phyloP scores from a whole-genome alignment of 345 rosid genomes.

The Mercurialis annua region DNA sequence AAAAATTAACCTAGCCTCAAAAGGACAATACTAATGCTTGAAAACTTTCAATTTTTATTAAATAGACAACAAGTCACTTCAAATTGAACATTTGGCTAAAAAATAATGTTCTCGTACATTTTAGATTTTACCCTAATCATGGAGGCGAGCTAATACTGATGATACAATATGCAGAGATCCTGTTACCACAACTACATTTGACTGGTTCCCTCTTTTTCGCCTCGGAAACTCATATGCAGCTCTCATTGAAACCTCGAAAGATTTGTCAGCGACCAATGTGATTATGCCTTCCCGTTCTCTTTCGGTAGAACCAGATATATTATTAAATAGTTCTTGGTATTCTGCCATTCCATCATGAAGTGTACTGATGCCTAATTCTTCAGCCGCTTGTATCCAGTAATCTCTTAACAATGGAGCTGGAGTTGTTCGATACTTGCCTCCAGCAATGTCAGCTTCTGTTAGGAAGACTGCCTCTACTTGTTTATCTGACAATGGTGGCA shows the following conservation, averaged over 20 bases:
- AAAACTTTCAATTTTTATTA: no score
- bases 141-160: constrained; percentile 32
- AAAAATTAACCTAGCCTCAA: no score
- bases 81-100: no score
- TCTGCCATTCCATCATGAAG: constrained; percentile 32
- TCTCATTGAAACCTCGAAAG: constrained; percentile 31
- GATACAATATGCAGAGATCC: constrained; percentile 61
- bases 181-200: constrained; percentile 45
- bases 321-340: constrained; percentile 19
- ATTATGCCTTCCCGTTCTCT: constrained; percentile 17
- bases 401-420: constrained; percentile 47
- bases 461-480: constrained; percentile 55
- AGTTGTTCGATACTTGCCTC: constrained; percentile 63
- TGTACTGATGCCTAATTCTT: constrained; percentile 40
- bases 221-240: constrained; percentile 39
- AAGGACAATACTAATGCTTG: no score
- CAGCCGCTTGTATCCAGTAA: constrained; percentile 61
- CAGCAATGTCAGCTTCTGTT: constrained; percentile 73
- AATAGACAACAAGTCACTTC: no score
- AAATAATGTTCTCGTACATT: no score
- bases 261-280: constrained; percentile 37
- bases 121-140: not conserved
- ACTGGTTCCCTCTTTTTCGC: constrained; percentile 23
- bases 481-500: constrained; percentile 32
- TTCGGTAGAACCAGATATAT: not conserved